These are phyloP conservation scores for Taiwanofungus camphoratus DNA, from an alignment of 1,284 basidiomycete species.

Conservation along the genomic window DNA sequence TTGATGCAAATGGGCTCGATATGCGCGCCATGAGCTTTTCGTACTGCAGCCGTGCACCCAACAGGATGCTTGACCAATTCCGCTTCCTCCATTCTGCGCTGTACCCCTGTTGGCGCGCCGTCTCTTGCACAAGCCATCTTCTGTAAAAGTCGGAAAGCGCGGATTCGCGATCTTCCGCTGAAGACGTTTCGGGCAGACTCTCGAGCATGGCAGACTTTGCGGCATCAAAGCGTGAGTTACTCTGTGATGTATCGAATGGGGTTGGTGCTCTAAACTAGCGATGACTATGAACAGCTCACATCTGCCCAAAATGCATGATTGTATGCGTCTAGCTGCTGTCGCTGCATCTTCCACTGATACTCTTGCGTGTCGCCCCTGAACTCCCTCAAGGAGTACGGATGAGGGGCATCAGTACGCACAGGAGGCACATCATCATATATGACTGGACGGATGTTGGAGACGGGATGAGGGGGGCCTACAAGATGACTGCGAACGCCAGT, in stretches of 20 bases:
- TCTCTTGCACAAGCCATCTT: slow-evolving; percentile 67
- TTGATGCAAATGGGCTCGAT: slow-evolving; percentile 14
- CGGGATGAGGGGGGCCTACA: slow-evolving; percentile 66
- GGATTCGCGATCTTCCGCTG: slow-evolving; percentile 50
- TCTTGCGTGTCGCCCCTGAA: slow-evolving; percentile 48
- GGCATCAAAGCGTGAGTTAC: slow-evolving; percentile 65
- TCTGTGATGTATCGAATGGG: slow-evolving; percentile 35
- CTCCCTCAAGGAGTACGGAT: slow-evolving; percentile 72
- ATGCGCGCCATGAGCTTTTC: slow-evolving; percentile 32
- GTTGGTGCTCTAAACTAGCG: not conserved
- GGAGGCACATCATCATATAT: slow-evolving; percentile 56
- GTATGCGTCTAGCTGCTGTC: slow-evolving; percentile 63
- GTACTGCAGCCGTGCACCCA: slow-evolving; percentile 47
- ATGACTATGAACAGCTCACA: slow-evolving; percentile 39
- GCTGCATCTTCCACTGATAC: slow-evolving; percentile 62
- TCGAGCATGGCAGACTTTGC: slow-evolving; percentile 53
- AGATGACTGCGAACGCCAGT: slow-evolving; percentile 38
- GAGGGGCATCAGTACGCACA: slow-evolving; percentile 27
- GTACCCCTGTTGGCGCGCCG: slow-evolving; percentile 48
- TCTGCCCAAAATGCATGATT: slow-evolving; percentile 75
- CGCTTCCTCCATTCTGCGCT: slow-evolving; percentile 57
- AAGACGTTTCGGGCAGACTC: slow-evolving; percentile 47
- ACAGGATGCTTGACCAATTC: slow-evolving; percentile 47
- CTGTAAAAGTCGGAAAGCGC: slow-evolving; percentile 67
- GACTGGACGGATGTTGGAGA: slow-evolving; percentile 73